Conservation (phyloP, 2,329 filamentous ascomycete species). For the Epichloe glyceriae region DNA sequence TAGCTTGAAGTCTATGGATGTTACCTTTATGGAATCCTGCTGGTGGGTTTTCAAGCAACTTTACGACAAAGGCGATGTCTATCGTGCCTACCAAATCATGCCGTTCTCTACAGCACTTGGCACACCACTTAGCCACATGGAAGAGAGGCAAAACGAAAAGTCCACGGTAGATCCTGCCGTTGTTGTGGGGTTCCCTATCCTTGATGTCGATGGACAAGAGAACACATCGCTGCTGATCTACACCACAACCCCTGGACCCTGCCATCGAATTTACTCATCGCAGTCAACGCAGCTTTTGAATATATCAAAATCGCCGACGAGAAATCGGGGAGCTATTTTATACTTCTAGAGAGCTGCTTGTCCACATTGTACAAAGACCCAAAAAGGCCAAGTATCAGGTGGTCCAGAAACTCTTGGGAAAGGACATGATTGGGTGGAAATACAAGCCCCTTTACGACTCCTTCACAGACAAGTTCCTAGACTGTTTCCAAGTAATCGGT, state of each 20-base stretch:
- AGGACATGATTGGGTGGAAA: constrained; percentile 56
- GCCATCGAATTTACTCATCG: constrained; percentile 62
- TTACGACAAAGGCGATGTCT: constrained; percentile 58
- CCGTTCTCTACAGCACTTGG: constrained; percentile 63
- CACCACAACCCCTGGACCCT: constrained; percentile 75
- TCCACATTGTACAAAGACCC: constrained; percentile 53
- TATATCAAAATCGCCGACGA: constrained; percentile 64
- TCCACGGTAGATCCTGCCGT: constrained; percentile 62
- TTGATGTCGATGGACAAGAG: constrained; percentile 47
- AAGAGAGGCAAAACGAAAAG: constrained; percentile 64
- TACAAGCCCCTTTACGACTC: constrained; percentile 63
- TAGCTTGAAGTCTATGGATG: constrained; percentile 50
- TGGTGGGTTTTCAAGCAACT: constrained; percentile 73
- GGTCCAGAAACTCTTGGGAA: constrained; percentile 52
- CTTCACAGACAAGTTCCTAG: constrained; percentile 58
- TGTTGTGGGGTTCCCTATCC: constrained; percentile 56
- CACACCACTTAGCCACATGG: constrained; percentile 63
- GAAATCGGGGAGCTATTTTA: constrained; percentile 51
- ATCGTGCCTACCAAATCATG: constrained; percentile 62
- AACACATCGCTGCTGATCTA: constrained; percentile 38
- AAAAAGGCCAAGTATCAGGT: constrained; percentile 67
- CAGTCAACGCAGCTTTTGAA: constrained; percentile 63
- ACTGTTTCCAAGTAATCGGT: constrained; percentile 53
- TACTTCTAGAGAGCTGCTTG: constrained; percentile 54
- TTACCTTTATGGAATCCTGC: constrained; percentile 61